Evolutionary conservation across 2,329 filamentous ascomycete genomes (phyloP), one percentile per base, ranked within the genome.

Genomic region (Atkinsonella texensis): DNA sequence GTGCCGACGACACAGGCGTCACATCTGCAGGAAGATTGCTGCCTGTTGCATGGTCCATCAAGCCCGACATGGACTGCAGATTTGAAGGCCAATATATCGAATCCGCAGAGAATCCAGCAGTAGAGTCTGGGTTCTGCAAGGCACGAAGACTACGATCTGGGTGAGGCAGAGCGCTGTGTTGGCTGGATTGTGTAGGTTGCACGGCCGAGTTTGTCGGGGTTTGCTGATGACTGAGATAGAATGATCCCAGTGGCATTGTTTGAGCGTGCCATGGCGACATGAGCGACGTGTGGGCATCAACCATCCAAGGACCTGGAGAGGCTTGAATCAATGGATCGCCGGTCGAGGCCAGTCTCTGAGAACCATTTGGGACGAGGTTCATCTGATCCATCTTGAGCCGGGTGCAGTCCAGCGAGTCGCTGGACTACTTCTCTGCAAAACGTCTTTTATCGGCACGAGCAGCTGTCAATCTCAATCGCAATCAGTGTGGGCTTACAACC

Each of bases 301-400:
- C 49, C 46, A 53, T 52, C 64, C 64, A 66, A 39, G 57, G 51
- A 45, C 50, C 56, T 18, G 60, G 55, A 35, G 59, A 55, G 32
- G 58, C 54, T 49, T 64, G 62, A 3, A 45, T 38, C 39, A 63
- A 58, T 17, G 62, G 57, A 41, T 62, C 62, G 48, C 61, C 61
- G 48, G 61, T 60, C 17, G 58, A 50, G n/a, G 50, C 48, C 40
- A 57, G 45, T 45, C 59, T 57, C 41, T 56, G 53, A 43, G 59
- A 54, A 41, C 58, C 55, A 50, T 58, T 56, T 45, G 59, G 47
- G 39, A 61, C 51, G 50, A 59, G 60, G 35, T 64, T 59, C 56
- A 61, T 59, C 15, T 57, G 59, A 56, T 64, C 62, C 62, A 64
- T 64, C 46, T 53, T 51, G 50, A 35, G 39, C 49, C 28, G 31